These are phyloP conservation scores for Pythium scleroteichum DNA, from an alignment of 352 stramenopile species.

Conservation along the genomic window DNA sequence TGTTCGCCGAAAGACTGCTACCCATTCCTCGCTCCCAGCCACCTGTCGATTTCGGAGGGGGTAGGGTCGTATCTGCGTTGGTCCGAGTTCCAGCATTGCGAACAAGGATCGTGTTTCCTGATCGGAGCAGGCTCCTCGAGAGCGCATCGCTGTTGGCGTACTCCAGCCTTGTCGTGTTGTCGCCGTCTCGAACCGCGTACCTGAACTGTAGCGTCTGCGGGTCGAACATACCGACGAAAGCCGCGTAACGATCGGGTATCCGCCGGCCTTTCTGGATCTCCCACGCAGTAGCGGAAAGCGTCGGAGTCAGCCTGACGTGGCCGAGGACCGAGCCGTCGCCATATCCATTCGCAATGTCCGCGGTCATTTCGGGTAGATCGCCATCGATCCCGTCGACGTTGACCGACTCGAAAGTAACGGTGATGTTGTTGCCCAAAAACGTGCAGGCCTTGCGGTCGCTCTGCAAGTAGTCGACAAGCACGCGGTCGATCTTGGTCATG, in stretches of 20 bases:
- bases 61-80: conserved; percentile 45
- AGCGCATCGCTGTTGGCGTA: conserved; percentile 70
- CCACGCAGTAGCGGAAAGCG: conserved; percentile 48
- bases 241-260: conserved; percentile 39
- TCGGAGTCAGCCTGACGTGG: conserved; percentile 47
- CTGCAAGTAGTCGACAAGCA: conserved; percentile 63
- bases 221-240: conserved; percentile 33
- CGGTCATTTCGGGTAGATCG: conserved; percentile 63
- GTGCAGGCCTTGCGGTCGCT: conserved; percentile 59
- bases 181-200: conserved; percentile 61
- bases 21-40: conserved; percentile 65
- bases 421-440: conserved; percentile 85
- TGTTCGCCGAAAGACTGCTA: conserved; percentile 58
- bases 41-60: conserved; percentile 44
- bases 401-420: conserved; percentile 72
- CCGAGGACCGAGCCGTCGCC: conserved; percentile 45
- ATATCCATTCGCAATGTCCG: conserved; percentile 43
- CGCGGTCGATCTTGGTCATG: conserved; percentile 65
- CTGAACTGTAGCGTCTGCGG: conserved; percentile 55
- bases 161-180: conserved; percentile 61
- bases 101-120: conserved; percentile 29
- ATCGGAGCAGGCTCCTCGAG: conserved; percentile 34
- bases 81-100: conserved; percentile 38
- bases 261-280: conserved; percentile 65
- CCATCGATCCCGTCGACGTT: conserved; percentile 66